Evolutionary conservation across 2,329 filamentous ascomycete species (phyloP), one percentile per base, ranked within the genome.

Genomic region (Cladosporium sp.): DNA sequence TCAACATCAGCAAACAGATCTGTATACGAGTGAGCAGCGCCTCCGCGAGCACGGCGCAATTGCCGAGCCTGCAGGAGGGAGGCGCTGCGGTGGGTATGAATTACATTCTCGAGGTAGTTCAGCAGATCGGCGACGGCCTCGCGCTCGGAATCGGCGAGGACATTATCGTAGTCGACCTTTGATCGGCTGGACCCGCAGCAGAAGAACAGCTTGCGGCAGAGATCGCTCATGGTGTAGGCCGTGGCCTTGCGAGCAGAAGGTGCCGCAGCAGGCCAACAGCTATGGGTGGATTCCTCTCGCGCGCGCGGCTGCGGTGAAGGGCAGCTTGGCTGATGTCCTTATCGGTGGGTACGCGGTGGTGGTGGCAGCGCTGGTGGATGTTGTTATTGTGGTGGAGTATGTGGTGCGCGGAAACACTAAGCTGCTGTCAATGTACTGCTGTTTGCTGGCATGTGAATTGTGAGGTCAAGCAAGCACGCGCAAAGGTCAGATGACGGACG

Each of bases 71-170:
- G 58, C 10, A 32, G 8, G 13, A 34, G 30, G 13, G 28, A 62
- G 59, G 32, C 48, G 18, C 14, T 18, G 23, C 26, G 63, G 48
- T 59, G 54, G 28, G 63, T 58, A 34, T 54, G 53, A 56, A 87
- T 70, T 83, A 98, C 95, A 77, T 98, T 97, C 81, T 99, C 95
- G 70, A 99, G 89, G 79, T 96, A 98, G 77, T 94, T 91, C 21
- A 99, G 84, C 66, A 99, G 84, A 78, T 99, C 95, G 70, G 95
- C 93, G 64, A 99, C 95, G 64, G 95, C 95, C 82, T 98, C 95
- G 75, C 95, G 88, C 82, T 99, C 95, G 81, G 91, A 96, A 77
- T 99, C 95, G 74, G 93, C 93, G 68, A 99, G 86, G 61, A 75
- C 74, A 68, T 75, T 75, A 28, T 75, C 73, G 65, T 82, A 78